A percentile compares a stretch with the other conserved stretches of the same genome.
Evolutionary conservation across 306 rosid genomes (phyloP).

Genomic region (Vachellia pachyceras): DNA sequence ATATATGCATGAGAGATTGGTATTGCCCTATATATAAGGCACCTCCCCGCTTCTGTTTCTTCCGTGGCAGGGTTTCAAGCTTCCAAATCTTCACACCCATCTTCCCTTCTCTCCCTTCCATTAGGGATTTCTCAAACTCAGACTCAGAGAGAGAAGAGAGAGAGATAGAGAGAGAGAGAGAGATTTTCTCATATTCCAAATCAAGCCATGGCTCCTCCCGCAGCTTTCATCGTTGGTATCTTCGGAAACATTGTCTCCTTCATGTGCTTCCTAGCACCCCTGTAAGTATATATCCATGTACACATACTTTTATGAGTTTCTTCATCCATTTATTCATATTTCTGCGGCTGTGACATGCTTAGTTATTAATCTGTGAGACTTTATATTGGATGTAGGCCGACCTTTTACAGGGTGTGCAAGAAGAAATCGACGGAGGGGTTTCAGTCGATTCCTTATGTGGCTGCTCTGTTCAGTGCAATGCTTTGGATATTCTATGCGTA

Average conservation of each 20-base stretch:
- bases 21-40: conserved; percentile 56
- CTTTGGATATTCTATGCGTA: conserved; percentile 91
- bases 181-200: background rate
- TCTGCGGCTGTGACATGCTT: too few relatives aligned
- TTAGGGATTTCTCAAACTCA: conserved; percentile 34
- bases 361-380: background rate
- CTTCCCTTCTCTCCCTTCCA: conserved; percentile 35
- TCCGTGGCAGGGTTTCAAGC: conserved; percentile 49
- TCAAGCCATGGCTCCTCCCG: conserved; percentile 46
- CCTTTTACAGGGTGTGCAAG: conserved; percentile 68
- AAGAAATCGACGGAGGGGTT: conserved; percentile 94
- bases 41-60: background rate
- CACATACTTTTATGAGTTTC: too few relatives aligned
- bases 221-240: conserved; percentile 64
- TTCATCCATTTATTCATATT: too few relatives aligned
- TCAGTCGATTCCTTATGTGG: conserved; percentile 86
- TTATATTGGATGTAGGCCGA: conserved; percentile 58
- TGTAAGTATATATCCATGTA: conserved; percentile 58
- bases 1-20: conserved; percentile 35
- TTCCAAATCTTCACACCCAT: conserved; percentile 19
- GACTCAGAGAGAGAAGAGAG: conserved; percentile 4
- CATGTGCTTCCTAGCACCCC: conserved; percentile 83
- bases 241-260: conserved; percentile 83
- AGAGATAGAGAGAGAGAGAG: too few relatives aligned
- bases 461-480: conserved; percentile 88